Base-by-base conservation (phyloP, 257 asterid genomes). In the Petrea volubilis region DNA sequence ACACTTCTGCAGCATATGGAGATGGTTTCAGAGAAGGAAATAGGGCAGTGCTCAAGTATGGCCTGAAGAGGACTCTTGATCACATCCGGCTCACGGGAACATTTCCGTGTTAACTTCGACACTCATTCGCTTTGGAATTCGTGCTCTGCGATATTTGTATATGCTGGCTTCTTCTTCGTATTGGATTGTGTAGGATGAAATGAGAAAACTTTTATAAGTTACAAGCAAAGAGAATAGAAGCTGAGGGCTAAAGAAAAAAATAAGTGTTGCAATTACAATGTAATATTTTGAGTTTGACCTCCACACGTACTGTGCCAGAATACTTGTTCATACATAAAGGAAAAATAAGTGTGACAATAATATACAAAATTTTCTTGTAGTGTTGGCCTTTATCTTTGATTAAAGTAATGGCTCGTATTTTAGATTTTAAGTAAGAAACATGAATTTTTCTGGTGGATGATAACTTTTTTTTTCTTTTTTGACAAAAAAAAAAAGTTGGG, bases 21-120 rank as follows among this genome's bases (percentile, higher is more conserved):
- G 98, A 88, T 57, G 99, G 99, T 62, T 95, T 95, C 71, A 80
- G 97, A 76, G 94, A 84, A 83, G 99, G 97, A 7, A 81, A 84
- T 33, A 80, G 86, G 69, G 97, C 99, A 17, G 96, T 95, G 87
- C 87, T 85, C 62, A 86, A 87, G 83, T 90, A 83, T 58, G 97
- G 94, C 36, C 81, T 95, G 24, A 88, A 66, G 85, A 86, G 96
- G 62, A 92, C 98, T 34, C 98, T 95, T 11, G 96, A 95, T 71
- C 99, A 95, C 83, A 86, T 95, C 46, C 82, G 82, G 77, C 91
- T 92, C 62, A 90, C 99, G 0, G 98, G 97, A 33, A 77, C 75
- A 77, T 93, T 87, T 72, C 98, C 98, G 0, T 88, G 83, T 68
- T 78, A 64, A 70, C 56, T 55, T 68, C 29, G 18, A 44, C 28